Base-by-base conservation (phyloP, 2,329 filamentous ascomycete species). In the Trichoderma pleuroti region DNA sequence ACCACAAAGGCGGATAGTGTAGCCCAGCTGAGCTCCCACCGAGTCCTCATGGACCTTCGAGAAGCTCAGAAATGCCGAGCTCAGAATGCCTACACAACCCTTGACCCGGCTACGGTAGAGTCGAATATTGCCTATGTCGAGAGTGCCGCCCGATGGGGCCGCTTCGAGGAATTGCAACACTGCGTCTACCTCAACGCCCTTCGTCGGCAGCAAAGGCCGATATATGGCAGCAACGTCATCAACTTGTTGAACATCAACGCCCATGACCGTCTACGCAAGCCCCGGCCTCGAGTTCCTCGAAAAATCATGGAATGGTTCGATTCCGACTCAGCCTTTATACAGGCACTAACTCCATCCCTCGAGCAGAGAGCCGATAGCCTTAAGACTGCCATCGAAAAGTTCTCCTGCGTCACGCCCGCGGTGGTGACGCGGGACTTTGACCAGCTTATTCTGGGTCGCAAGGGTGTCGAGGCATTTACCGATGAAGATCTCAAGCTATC, bases 361-460 rank as follows among this genome's bases (percentile, higher is more conserved):
- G 87, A 91, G 52, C 87, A 93, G 76, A 90, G 94, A 28, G 90
- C 94, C 1, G 86, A 89, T 65, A 84, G 86, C 16, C 85, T 97
- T 81, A 91, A 95, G 76, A 89, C 88, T 0, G 90, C 87, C 3
- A 91, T 99, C 67, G 90, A 92, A 73, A 93, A 95, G 78, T 99
- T 98, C 76, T 93, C 92, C 1, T 99, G 95, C 76, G 90, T 97
- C 39, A 98, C 96, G 0, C 96, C 96, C 2, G 91, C 93, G 1
- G 95, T 93, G 14, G 90, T 97, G 4, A 93, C 94, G 0, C 88
- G 91, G 34, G 93, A 97, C 74, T 85, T 97, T 75, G 88, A 89
- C 21, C 85, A 87, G 32, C 84, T 94, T 28, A 79, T 92, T 1
- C 84, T 96, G 8, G 92, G 92, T 0, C 82, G 84, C 2, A 85